Base-by-base conservation (phyloP, 768 basidiomycete genomes). In the Amanita subjunquillea region DNA sequence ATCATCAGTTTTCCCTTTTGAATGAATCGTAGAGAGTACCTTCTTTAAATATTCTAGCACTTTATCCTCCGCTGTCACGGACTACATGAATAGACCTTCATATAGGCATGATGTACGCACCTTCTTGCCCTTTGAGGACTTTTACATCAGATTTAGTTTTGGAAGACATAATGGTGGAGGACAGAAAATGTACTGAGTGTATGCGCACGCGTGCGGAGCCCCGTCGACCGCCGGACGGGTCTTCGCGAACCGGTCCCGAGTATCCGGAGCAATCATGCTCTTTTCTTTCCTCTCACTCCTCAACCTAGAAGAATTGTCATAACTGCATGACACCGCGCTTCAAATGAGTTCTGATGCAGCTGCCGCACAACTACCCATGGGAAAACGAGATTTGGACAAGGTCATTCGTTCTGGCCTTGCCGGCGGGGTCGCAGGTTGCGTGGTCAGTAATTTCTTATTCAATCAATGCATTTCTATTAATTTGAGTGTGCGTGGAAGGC, bases 341-440 rank as follows among this genome's bases (percentile, higher is more conserved):
- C 76, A 74, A 74, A 82, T 82, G 80, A 79, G 76, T 78, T 65
- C 79, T 62, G 72, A 78, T 80, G 68, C 71, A 62, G 72, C 77
- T 80, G 68, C 70, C 58, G 59, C 67, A 61, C 63, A 66, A 57
- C 66, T 62, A 55, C 68, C 25, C 8, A 43, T 67, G 67, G 76
- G 81, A 69, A 80, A 74, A 62, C 76, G 76, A 62, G 79, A 67
- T 55, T 65, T 81, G 50, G 67, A 77, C 56, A 80, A 78, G 67
- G 78, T 85, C 52, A 62, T 91, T 59, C 85, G 87, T 56, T 92
- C 90, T 37, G 90, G 91, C 43, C 67, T 97, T 42, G 94, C 94
- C 40, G 95, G 95, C 54, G 95, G 95, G 30, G 68, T 95, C 54
- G 95, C 94, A 36, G 94, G 92, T 48, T 95, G 92, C 69, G 77